A percentile compares a stretch with the other conserved stretches of the same genome.
Conservation (phyloP, 306 rosid genomes). For the Vigna trinervia region DNA sequence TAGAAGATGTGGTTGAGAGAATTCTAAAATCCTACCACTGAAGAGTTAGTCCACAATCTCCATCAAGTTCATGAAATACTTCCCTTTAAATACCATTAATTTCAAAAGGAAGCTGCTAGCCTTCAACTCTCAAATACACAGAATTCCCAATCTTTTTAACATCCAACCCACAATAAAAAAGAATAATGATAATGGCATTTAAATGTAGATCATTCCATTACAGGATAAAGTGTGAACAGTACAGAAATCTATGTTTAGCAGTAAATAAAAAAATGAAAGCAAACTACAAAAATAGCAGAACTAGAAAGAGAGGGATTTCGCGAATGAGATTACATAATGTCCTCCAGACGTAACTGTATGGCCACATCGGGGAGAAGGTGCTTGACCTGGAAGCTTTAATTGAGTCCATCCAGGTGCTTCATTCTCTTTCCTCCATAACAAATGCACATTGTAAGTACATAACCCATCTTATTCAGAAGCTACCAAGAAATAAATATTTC, state of each 20-base stretch:
- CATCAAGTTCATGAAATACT: not conserved
- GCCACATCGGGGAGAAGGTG: slow-evolving; percentile 94
- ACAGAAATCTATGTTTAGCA: slow-evolving; percentile 27
- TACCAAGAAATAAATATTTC: slow-evolving; percentile 3
- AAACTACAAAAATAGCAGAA: slow-evolving; percentile 23
- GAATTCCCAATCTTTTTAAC: not conserved
- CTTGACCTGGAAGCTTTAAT: slow-evolving; percentile 97
- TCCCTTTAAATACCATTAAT: not conserved
- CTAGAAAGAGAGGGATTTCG: slow-evolving; percentile 30
- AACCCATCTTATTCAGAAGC: slow-evolving; percentile 35
- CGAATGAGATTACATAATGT: slow-evolving; percentile 69
- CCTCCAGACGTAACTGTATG: slow-evolving; percentile 89
- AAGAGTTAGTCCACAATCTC: not conserved
- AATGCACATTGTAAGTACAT: slow-evolving; percentile 50
- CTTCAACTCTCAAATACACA: not conserved
- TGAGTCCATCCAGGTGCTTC: slow-evolving; percentile 98
- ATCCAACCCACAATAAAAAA: slow-evolving; percentile 10
- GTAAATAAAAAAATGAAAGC: not conserved
- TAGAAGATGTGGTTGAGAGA: not conserved
- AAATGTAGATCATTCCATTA: slow-evolving; percentile 19
- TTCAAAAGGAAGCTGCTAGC: not conserved
- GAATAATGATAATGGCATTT: slow-evolving; percentile 14
- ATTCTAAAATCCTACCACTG: not conserved
- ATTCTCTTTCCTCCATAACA: slow-evolving; percentile 88
- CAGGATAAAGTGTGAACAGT: slow-evolving; percentile 8